Percentiles rank a stretch among this genome's conserved stretches.
Evolutionary conservation across 2,329 filamentous ascomycete species (phyloP).

Genomic region (Alternaria conjuncta): DNA sequence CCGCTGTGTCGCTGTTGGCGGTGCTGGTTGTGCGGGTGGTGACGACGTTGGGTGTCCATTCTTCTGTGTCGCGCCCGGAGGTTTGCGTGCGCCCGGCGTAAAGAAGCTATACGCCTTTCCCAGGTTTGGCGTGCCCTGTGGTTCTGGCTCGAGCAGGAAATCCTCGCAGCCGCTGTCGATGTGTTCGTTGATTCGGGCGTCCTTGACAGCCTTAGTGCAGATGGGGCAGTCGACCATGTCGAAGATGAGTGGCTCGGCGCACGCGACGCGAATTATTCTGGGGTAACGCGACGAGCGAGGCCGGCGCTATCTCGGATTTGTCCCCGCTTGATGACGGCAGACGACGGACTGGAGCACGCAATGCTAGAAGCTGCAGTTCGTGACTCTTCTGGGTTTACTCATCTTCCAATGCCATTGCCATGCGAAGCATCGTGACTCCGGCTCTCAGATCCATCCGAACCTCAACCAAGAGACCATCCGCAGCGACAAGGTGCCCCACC

Average conservation of each 20-base stretch:
- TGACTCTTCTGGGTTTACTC: neutral
- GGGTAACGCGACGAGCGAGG: slow-evolving; percentile 19
- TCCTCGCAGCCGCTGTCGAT: slow-evolving; percentile 82
- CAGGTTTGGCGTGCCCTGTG: slow-evolving; percentile 33
- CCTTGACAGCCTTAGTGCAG: slow-evolving; percentile 75
- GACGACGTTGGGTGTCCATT: slow-evolving; percentile 29
- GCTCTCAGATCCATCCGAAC: slow-evolving; percentile 7
- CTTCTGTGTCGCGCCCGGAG: slow-evolving; percentile 22
- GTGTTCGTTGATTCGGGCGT: slow-evolving; percentile 83
- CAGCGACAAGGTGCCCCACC: slow-evolving; percentile 13
- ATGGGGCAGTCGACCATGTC: slow-evolving; percentile 77
- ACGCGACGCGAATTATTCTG: slow-evolving; percentile 18
- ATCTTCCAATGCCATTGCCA: slow-evolving; percentile 5
- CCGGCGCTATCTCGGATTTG: slow-evolving; percentile 22
- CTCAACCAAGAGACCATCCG: neutral
- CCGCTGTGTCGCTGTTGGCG: slow-evolving; percentile 13
- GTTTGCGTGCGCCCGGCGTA: slow-evolving; percentile 57
- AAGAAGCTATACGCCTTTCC: slow-evolving; percentile 60
- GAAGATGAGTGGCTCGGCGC: slow-evolving; percentile 12
- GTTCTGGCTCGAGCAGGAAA: slow-evolving; percentile 64
- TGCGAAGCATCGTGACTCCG: slow-evolving; percentile 20
- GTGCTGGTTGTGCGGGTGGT: slow-evolving; percentile 21
- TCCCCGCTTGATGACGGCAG: slow-evolving; percentile 41
- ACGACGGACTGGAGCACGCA: slow-evolving; percentile 36
- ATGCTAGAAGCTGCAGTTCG: slow-evolving; percentile 14